Evolutionary conservation across 768 basidiomycete species (phyloP), one percentile per base, ranked within the genome.

Genomic region (Hirschioporus abietinus): DNA sequence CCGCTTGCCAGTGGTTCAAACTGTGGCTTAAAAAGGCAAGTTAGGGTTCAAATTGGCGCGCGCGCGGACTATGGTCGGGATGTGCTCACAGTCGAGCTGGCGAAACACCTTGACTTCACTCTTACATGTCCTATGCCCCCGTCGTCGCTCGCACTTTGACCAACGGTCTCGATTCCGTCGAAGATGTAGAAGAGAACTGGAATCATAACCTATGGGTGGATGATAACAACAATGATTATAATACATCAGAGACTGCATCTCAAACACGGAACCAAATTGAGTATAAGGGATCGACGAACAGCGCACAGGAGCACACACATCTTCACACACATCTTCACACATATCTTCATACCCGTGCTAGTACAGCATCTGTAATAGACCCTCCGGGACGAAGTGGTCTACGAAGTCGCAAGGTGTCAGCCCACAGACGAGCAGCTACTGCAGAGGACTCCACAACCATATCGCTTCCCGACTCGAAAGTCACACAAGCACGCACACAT

Each of bases 401-500:
- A 52, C 42, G 42, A 52, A 52, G 42, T 52, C 42, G 42, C 42
- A 52, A 52, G 42, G 42, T 52, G 42, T 52, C 42, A 52, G 42
- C 42, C 42, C 42, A 52, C 42, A 52, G 42, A 52, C 42, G 42
- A 52, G 42, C 42, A 52, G 42, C 42, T 5, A 52, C 42, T 20
- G 42, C 42, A 15, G 42, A 52, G 42, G 42, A 52, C 20, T 52
- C 42, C 42, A 52, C 42, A 52, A 10, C 42, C 2, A 52, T 52
- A 3, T 52, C 42, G 20, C 42, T 12, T 52, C 12, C 20, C 42
- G 42, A 52, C 20, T 52, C 42, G 6, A 52, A 52, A 52, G 42
- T 20, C 12, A 15, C 12, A 52, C 42, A 52, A 52, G 42, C 42
- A 15, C 42, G 42, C 42, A 20, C 42, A 15, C 42, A 52, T 52